Conservation (phyloP, 805 yeast species). For the Lachancea meyersii region DNA sequence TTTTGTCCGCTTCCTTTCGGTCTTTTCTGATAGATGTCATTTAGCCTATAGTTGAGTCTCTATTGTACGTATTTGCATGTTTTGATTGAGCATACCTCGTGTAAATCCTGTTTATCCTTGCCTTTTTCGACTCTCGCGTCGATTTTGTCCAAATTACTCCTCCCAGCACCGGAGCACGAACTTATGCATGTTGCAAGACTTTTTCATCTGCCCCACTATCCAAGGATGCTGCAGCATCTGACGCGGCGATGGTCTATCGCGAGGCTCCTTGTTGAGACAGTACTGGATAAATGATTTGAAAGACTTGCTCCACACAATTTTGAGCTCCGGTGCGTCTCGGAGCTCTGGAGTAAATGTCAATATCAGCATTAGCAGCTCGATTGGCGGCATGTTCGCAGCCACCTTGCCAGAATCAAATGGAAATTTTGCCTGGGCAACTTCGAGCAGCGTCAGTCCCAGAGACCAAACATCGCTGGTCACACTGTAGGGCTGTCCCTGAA, state of each 20-base stretch:
- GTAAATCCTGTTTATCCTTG: no score
- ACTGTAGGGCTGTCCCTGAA: slow-evolving; percentile 90
- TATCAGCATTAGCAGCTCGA: slow-evolving; percentile 76
- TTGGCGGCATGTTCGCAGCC: slow-evolving; percentile 60
- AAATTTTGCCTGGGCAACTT: slow-evolving; percentile 87
- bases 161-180: slow-evolving; percentile 75
- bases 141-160: slow-evolving; percentile 4
- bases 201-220: slow-evolving; percentile 70
- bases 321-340: slow-evolving; percentile 67
- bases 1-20: no score
- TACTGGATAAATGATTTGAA: slow-evolving; percentile 77
- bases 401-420: slow-evolving; percentile 55
- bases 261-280: slow-evolving; percentile 74
- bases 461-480: slow-evolving; percentile 98
- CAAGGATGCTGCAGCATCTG: slow-evolving; percentile 94
- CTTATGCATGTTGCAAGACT: slow-evolving; percentile 76
- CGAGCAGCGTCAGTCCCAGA: slow-evolving; percentile 81
- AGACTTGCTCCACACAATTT: slow-evolving; percentile 73
- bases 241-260: slow-evolving; percentile 81
- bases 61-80: neutral
- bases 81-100: neutral
- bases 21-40: no score
- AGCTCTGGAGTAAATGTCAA: slow-evolving; percentile 77
- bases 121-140: no score
- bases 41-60: neutral